Evolutionary conservation across 768 basidiomycete species (phyloP).

Genomic region (Boletellus ananas): DNA sequence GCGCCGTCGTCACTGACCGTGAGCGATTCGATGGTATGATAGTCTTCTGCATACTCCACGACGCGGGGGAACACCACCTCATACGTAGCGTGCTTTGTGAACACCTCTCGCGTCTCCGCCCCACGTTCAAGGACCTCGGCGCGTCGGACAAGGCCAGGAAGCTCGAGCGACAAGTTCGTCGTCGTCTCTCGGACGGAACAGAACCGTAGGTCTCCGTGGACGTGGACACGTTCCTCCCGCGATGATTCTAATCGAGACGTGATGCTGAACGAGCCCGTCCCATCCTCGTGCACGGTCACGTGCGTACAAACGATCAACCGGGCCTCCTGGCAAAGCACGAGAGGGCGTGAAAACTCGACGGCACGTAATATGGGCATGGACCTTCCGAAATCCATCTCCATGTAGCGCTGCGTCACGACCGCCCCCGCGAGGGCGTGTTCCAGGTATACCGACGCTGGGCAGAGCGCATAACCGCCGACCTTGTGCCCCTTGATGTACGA

Average conservation of each 20-base stretch:
- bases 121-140: slow-evolving; percentile 29
- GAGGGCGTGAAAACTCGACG: slow-evolving; percentile 49
- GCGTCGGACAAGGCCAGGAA: slow-evolving; percentile 35
- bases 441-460: slow-evolving; percentile 64
- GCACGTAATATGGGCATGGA: slow-evolving; percentile 37
- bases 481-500: slow-evolving; percentile 51
- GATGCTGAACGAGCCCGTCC: slow-evolving; percentile 43
- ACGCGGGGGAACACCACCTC: slow-evolving; percentile 66
- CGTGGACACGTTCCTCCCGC: slow-evolving; percentile 38
- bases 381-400: slow-evolving; percentile 31
- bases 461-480: slow-evolving; percentile 54
- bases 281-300: slow-evolving; percentile 36
- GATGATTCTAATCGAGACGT: slow-evolving; percentile 36
- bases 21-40: slow-evolving; percentile 55
- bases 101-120: slow-evolving; percentile 38
- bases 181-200: slow-evolving; percentile 29
- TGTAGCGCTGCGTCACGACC: slow-evolving; percentile 33
- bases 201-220: slow-evolving; percentile 44
- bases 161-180: slow-evolving; percentile 36
- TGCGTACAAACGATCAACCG: slow-evolving; percentile 35
- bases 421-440: slow-evolving; percentile 52
- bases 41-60: slow-evolving; percentile 57
- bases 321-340: slow-evolving; percentile 42
- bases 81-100: slow-evolving; percentile 55
- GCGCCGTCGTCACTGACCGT: slow-evolving; percentile 44